Conservation (phyloP, 148 eudicot species). For the Bassia scoparia region DNA sequence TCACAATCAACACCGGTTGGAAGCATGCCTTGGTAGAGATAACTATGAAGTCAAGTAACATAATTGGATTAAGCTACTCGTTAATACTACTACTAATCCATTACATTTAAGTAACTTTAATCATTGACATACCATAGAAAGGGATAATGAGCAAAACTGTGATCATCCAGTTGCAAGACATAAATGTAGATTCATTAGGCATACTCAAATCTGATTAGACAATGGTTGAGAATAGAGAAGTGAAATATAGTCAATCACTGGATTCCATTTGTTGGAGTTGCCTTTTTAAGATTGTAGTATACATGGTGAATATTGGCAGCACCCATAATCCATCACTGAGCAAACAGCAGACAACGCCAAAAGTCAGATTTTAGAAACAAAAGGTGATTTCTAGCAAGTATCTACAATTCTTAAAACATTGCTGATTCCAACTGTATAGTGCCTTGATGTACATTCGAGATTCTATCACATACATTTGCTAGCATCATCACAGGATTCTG, state of each 20-base stretch:
- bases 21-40: too few relatives aligned
- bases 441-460: too few relatives aligned
- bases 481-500: too few relatives aligned
- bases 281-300: constrained; percentile 49
- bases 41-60: too few relatives aligned
- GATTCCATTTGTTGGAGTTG: constrained; percentile 55
- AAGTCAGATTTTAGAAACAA: background rate
- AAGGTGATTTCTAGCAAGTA: background rate
- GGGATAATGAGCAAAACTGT: constrained; percentile 52
- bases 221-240: constrained; percentile 63
- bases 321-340: constrained; percentile 68
- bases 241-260: constrained; percentile 57
- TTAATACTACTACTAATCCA: too few relatives aligned
- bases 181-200: too few relatives aligned
- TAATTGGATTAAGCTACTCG: too few relatives aligned
- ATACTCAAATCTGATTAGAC: constrained; percentile 63
- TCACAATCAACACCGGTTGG: too few relatives aligned
- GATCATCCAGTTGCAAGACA: constrained; percentile 68
- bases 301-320: constrained; percentile 64
- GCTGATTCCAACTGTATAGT: too few relatives aligned
- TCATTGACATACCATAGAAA: too few relatives aligned
- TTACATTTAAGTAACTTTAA: too few relatives aligned
- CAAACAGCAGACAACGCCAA: constrained; percentile 12
- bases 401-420: background rate
- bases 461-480: too few relatives aligned